A percentile compares a stretch with the other conserved stretches of the same genome.
Conservation (phyloP, 176 grass and related monocot species). For the Panicum miliaceum region DNA sequence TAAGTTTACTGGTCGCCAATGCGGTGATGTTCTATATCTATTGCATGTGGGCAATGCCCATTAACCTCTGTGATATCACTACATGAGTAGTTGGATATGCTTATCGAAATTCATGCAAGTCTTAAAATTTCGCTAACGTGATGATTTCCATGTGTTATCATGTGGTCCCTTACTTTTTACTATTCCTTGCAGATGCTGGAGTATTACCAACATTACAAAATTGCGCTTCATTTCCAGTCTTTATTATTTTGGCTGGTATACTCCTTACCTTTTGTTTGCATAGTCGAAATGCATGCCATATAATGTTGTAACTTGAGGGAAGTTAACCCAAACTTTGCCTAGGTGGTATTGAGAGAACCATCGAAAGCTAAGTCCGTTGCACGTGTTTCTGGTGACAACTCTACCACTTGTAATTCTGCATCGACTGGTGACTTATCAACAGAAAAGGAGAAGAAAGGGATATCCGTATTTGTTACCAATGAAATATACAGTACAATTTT, state of each 20-base stretch:
- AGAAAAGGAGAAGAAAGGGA: conserved; percentile 85
- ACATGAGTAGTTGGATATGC: conserved; percentile 27
- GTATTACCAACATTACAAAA: conserved; percentile 91
- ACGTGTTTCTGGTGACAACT: conserved; percentile 64
- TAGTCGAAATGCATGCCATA: conserved; percentile 25
- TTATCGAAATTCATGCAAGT: conserved; percentile 8
- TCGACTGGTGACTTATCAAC: conserved; percentile 46
- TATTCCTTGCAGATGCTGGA: conserved; percentile 88
- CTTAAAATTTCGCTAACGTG: conserved; percentile 12
- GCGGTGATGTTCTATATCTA: neutral
- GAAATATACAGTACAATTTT: conserved; percentile 81
- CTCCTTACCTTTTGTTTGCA: conserved; percentile 37
- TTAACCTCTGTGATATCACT: neutral
- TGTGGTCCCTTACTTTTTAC: neutral
- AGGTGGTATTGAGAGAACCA: conserved; percentile 91
- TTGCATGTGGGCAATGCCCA: neutral
- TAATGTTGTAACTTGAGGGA: conserved; percentile 36
- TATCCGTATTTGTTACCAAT: conserved; percentile 73
- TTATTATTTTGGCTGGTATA: conserved; percentile 99
- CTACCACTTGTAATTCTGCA: conserved; percentile 53
- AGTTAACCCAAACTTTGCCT: conserved; percentile 37
- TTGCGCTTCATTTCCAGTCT: conserved; percentile 88
- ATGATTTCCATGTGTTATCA: conserved; percentile 13
- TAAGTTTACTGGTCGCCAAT: neutral
- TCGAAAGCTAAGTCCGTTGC: conserved; percentile 76